Percentiles rank a stretch among this genome's conserved stretches.
phyloP scores from a whole-genome alignment of 2,329 filamentous ascomycete genomes.

The Penicillium sp. region DNA sequence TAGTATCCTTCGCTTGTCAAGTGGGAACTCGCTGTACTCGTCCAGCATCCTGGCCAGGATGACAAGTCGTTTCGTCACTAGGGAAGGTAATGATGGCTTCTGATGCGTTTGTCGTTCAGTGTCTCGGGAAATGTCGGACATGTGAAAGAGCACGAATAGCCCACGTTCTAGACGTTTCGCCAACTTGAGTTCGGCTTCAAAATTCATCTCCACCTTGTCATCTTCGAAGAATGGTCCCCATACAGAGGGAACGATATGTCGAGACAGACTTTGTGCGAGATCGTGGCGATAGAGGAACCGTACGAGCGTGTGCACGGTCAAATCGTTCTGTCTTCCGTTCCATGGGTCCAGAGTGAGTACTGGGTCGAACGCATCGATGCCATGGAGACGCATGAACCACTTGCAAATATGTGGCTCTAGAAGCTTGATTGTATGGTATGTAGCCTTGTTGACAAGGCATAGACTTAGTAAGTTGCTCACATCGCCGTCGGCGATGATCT shows the following conservation, averaged over 20 bases:
- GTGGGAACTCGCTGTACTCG: constrained; percentile 27
- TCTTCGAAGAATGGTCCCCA: constrained; percentile 34
- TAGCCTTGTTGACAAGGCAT: constrained; percentile 33
- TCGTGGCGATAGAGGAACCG: constrained; percentile 30
- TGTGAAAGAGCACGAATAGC: constrained; percentile 35
- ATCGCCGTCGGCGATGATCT: constrained; percentile 35
- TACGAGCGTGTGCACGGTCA: constrained; percentile 31
- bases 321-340: constrained; percentile 26
- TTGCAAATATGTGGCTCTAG: constrained; percentile 34
- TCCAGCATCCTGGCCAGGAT: constrained; percentile 25
- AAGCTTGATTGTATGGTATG: constrained; percentile 32
- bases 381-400: constrained; percentile 47
- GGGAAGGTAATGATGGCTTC: constrained; percentile 18
- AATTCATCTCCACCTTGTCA: constrained; percentile 30
- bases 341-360: constrained; percentile 52
- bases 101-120: constrained; percentile 20
- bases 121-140: constrained; percentile 32
- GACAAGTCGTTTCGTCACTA: constrained; percentile 24
- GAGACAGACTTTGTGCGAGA: constrained; percentile 28
- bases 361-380: constrained; percentile 62
- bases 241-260: constrained; percentile 33
- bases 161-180: constrained; percentile 33
- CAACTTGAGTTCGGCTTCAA: constrained; percentile 32
- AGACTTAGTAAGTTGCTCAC: constrained; percentile 28
- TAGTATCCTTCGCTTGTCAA: constrained; percentile 17